Evolutionary conservation across 106 monocot species (phyloP).

Genomic region (Dendrobium huoshanense): DNA sequence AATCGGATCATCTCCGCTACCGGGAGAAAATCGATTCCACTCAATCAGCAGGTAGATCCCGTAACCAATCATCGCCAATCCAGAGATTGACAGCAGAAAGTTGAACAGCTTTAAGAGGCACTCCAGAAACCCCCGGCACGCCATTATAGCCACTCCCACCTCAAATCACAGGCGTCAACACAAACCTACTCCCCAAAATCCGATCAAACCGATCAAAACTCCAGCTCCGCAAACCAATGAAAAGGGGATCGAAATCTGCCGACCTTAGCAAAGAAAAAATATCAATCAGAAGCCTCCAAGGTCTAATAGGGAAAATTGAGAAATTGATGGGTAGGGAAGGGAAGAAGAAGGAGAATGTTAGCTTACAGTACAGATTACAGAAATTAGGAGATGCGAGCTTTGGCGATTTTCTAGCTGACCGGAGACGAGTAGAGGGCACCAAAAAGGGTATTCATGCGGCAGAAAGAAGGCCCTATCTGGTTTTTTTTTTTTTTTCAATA

Average conservation of each 20-base stretch:
- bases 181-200: not conserved
- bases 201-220: not conserved
- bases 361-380: not conserved
- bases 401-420: not conserved
- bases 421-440: not conserved
- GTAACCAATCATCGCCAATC: slow-evolving; percentile 73
- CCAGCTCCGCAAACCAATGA: not conserved
- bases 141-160: slow-evolving; percentile 26
- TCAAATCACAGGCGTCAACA: not conserved
- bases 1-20: slow-evolving; percentile 15
- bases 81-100: slow-evolving; percentile 49
- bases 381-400: not conserved
- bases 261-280: not conserved
- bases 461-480: not conserved
- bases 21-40: slow-evolving; percentile 38
- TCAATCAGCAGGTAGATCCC: slow-evolving; percentile 63
- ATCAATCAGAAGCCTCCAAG: not conserved
- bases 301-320: not conserved
- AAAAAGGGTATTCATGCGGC: not conserved
- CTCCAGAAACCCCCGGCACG: slow-evolving; percentile 54
- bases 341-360: not conserved
- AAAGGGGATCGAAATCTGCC: not conserved
- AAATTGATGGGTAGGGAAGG: not conserved
- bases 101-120: slow-evolving; percentile 81
- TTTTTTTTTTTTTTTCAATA: not conserved